These are phyloP conservation scores for Jaltomata sinuosa DNA, from an alignment of 257 asterid genomes.

Conservation along the genomic window DNA sequence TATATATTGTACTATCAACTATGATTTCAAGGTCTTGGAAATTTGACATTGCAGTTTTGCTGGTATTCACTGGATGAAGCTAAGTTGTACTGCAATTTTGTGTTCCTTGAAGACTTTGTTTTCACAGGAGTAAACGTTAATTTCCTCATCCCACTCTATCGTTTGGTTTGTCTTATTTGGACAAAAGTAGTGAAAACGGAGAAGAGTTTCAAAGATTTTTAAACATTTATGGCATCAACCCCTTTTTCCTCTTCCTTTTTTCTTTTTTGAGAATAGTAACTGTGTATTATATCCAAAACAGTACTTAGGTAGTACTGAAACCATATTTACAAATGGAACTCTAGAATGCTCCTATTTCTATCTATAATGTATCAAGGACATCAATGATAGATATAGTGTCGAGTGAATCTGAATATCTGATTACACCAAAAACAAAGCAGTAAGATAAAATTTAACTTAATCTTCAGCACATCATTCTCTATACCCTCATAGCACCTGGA, in stretches of 20 bases:
- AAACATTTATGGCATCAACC: background rate
- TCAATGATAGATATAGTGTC: too few relatives aligned
- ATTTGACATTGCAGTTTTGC: background rate
- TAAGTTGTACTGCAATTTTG: background rate
- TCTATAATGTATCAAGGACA: too few relatives aligned
- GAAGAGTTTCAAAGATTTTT: background rate
- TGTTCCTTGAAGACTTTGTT: background rate
- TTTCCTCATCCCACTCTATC: background rate
- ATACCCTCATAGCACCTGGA: too few relatives aligned
- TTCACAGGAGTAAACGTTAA: background rate
- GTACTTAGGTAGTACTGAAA: too few relatives aligned
- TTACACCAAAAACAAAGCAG: too few relatives aligned
- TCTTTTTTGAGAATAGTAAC: too few relatives aligned
- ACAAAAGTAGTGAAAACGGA: background rate
- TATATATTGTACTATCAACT: background rate
- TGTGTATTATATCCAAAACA: too few relatives aligned
- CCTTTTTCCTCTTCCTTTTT: background rate
- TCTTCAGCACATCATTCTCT: too few relatives aligned
- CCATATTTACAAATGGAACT: too few relatives aligned
- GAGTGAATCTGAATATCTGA: too few relatives aligned
- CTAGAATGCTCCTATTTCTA: too few relatives aligned
- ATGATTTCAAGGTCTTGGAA: background rate
- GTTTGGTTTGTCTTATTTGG: background rate
- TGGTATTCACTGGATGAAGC: background rate
- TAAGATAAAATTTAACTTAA: too few relatives aligned